Percentiles rank a stretch among this genome's conserved stretches.
These are phyloP conservation scores for Ramaria rubella DNA, from an alignment of 768 basidiomycete genomes.

Conservation along the genomic window DNA sequence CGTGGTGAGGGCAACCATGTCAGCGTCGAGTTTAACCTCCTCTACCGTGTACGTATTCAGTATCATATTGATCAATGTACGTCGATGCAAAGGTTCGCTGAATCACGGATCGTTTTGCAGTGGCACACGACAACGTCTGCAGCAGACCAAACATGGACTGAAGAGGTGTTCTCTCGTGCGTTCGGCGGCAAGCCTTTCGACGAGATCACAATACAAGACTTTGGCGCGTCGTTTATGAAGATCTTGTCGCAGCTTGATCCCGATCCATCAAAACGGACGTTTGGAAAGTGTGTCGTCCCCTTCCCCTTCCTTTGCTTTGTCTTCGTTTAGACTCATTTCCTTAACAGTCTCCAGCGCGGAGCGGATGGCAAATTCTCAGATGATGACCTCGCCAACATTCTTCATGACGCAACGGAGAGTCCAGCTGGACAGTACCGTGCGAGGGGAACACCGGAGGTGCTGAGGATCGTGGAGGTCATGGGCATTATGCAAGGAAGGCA, in stretches of 20 bases:
- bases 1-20: conserved; percentile 21
- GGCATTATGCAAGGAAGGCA: conserved; percentile 46
- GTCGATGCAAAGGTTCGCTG: neutral
- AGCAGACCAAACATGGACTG: conserved; percentile 21
- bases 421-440: conserved; percentile 44
- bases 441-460: conserved; percentile 38
- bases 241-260: conserved; percentile 1
- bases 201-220: conserved; percentile 9
- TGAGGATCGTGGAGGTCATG: conserved; percentile 50
- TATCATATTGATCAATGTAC: neutral
- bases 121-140: conserved; percentile 18
- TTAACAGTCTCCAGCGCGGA: conserved; percentile 24
- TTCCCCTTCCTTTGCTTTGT: neutral
- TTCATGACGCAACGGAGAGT: conserved; percentile 40
- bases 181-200: conserved; percentile 22
- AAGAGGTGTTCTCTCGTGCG: conserved; percentile 16
- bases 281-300: conserved; percentile 12
- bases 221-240: neutral
- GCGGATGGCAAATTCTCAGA: conserved; percentile 15
- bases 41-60: conserved; percentile 18
- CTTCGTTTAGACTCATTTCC: neutral
- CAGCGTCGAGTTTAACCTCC: conserved; percentile 20
- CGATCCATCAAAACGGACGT: conserved; percentile 24
- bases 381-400: conserved; percentile 32
- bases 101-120: neutral